Conservation (phyloP, 108 stramenopile genomes). For the Craspedostauros australis region DNA sequence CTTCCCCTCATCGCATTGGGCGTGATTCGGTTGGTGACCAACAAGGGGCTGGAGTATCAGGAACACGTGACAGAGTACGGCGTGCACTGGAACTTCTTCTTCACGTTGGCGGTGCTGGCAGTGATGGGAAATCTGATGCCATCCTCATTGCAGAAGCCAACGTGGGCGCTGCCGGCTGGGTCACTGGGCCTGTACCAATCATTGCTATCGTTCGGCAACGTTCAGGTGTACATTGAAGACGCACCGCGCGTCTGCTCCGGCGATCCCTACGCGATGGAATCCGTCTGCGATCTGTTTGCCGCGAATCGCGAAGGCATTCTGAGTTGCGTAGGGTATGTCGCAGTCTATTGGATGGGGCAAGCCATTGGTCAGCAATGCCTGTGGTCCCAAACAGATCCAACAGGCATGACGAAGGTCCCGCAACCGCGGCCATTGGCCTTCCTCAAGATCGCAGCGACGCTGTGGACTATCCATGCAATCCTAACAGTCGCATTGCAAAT, state of each 20-base stretch:
- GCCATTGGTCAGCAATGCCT: slow-evolving; percentile 46
- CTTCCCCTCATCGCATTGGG: slow-evolving; percentile 62
- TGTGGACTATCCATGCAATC: slow-evolving; percentile 32
- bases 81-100: slow-evolving; percentile 99
- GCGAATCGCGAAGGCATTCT: slow-evolving; percentile 89
- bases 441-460: slow-evolving; percentile 6
- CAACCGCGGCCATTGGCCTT: background rate
- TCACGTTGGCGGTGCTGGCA: slow-evolving; percentile 63
- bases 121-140: slow-evolving; percentile 21
- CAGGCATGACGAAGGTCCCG: background rate
- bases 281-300: slow-evolving; percentile 46
- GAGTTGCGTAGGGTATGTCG: slow-evolving; percentile 69
- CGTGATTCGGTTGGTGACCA: slow-evolving; percentile 54
- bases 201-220: slow-evolving; percentile 31
- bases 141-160: background rate
- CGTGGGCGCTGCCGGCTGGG: slow-evolving; percentile 22
- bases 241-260: slow-evolving; percentile 39
- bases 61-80: slow-evolving; percentile 97
- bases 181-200: slow-evolving; percentile 55
- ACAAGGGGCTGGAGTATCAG: slow-evolving; percentile 85
- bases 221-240: slow-evolving; percentile 68
- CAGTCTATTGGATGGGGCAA: slow-evolving; percentile 58
- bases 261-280: background rate
- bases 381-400: slow-evolving; percentile 9
- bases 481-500: slow-evolving; percentile 19